Base-by-base conservation (phyloP, 2,329 filamentous ascomycete species). In the Neopestalotiopsis sp. region DNA sequence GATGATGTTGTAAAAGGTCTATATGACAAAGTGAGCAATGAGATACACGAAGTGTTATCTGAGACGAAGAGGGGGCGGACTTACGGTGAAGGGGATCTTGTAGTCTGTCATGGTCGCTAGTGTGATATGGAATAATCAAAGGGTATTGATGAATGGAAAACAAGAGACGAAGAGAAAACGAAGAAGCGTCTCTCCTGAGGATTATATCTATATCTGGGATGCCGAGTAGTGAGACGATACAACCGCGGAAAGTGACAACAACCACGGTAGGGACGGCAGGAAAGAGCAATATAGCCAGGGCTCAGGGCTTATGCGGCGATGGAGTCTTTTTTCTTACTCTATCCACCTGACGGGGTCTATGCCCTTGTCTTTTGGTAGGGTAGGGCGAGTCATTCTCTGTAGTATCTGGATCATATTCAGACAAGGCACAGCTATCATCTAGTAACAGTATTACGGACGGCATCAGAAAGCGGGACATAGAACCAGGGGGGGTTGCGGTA, bases 1-100 rank as follows among this genome's bases (percentile, higher is more conserved):
- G 60, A 63, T 63, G 60, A 63, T n/a, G n/a, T 63, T 63, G 60
- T 63, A 34, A 13, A 40, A 63, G 60, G 30, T 63, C 60, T 63
- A 9, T 49, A 17, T 14, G 45, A 20, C 17, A 10, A 10, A n/a
- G 45, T 52, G 17, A 52, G 45, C 24, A 24, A 52, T 28, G n/a
- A 24, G 17, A 9, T 24, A 3, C 45, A 49, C 17, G n/a, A n/a
- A n/a, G n/a, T n/a, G n/a, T n/a, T 52, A n/a, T 52, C 45, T n/a
- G 45, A 20, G 7, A 28, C 4, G 3, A 28, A 28, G n/a, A 52
- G 45, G 45, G 3, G 45, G 6, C 34, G 34, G 5, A 38, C 45
- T 20, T 52, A 52, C 45, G 45, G 17, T 20, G 20, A 52, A 52
- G n/a, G 45, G 14, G 17, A 52, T 52, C 45, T 52, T 52, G 45